phyloP scores from a whole-genome alignment of 2,329 filamentous ascomycete species.

The Exophiala sp. region DNA sequence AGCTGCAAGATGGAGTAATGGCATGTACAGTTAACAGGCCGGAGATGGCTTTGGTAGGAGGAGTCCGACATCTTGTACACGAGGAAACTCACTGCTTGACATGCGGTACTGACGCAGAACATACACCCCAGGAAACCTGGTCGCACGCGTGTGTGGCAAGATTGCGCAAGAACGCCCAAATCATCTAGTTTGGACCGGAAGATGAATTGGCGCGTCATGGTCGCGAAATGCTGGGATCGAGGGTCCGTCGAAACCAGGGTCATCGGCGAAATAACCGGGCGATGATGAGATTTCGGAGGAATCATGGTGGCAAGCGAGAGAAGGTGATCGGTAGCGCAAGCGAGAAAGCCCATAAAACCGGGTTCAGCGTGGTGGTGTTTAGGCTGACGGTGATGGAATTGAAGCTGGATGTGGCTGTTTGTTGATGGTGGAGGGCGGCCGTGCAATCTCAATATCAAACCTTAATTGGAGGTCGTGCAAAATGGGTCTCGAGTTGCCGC shows the following conservation, averaged over 20 bases:
- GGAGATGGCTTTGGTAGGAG: not conserved
- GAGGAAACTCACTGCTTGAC: not conserved
- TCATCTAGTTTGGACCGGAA: conserved; percentile 16
- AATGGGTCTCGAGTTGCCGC: conserved; percentile 17
- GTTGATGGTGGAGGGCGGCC: conserved; percentile 15
- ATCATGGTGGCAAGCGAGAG: conserved; percentile 9
- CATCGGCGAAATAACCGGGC: conserved; percentile 3
- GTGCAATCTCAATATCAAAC: conserved; percentile 26
- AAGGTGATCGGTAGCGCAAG: conserved; percentile 10
- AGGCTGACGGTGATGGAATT: not conserved
- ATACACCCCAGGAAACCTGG: conserved; percentile 1
- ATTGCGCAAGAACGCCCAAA: conserved; percentile 3
- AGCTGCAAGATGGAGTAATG: conserved; percentile 14
- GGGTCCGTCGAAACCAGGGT: conserved; percentile 10
- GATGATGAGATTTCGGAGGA: not conserved
- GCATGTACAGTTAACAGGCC: conserved; percentile 16
- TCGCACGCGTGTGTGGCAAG: conserved; percentile 12
- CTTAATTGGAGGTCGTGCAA: conserved; percentile 19
- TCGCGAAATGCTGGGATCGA: conserved; percentile 15
- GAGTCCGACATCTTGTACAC: not conserved
- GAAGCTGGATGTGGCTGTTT: conserved; percentile 6
- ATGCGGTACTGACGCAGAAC: not conserved
- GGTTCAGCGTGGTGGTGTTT: not conserved
- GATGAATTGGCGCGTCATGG: conserved; percentile 19
- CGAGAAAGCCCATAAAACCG: conserved; percentile 6